Base-by-base conservation (phyloP, 2,329 filamentous ascomycete species). In the Thermomyces lanuginosus region DNA sequence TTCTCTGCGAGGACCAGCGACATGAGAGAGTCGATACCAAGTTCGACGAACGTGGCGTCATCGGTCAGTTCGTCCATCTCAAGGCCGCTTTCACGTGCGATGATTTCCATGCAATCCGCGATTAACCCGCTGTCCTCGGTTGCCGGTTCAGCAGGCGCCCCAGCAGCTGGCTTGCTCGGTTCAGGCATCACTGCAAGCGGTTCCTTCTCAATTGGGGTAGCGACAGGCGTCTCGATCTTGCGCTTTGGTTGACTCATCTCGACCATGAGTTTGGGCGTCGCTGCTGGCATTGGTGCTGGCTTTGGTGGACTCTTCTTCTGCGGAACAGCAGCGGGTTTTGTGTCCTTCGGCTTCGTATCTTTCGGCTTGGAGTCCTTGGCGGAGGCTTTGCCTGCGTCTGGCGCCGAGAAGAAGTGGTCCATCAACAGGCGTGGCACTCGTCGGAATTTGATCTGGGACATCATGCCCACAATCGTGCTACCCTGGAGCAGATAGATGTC, bases 11-110 rank as follows among this genome's bases (percentile, higher is more conserved):
- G 40, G 3, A 45, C 42, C 8, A 53, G 29, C 8, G 34, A 36
- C 36, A 53, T 37, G 4, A 55, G 34, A 10, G 41, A 46, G 34
- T 54, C 51, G 21, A 55, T 30, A 2, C 49, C 50, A 5, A 53
- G 9, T 13, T 34, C 24, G n/a, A 29, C 33, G 27, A 44, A 33
- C 6, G 15, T 16, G 8, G 32, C 17, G 14, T 22, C 19, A n/a
- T 32, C 25, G 5, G n/a, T 23, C 4, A 32, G 11, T 10, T 32
- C 30, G 12, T 11, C 22, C 11, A 21, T 8, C 3, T 13, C 9
- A 4, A 29, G 4, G 5, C 22, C 27, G 8, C 19, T 20, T 13
- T 29, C 27, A 3, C 18, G 8, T 10, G 21, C 21, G n/a, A 29
- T 24, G 7, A 15, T 22, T 4, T 18, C 13, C 5, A 28, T 9